Evolutionary conservation across 805 yeast genomes (phyloP), one percentile per base, ranked within the genome.

Genomic region (Spathaspora boniae): DNA sequence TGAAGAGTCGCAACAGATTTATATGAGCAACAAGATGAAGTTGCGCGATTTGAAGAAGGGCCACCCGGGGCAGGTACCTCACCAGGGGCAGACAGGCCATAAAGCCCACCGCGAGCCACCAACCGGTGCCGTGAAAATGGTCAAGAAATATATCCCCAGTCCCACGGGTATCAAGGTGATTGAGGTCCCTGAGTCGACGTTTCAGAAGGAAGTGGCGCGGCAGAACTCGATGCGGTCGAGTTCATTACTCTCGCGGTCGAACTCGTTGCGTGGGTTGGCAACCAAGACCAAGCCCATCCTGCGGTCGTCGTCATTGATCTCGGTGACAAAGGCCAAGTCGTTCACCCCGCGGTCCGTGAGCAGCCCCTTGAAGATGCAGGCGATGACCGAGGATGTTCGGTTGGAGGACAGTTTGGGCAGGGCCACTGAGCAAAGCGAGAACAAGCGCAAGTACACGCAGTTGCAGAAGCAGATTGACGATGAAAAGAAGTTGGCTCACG

Each of bases 141-240:
- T 82, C 7, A 81, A 79, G 45, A 80, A 76, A 43, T 83, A 82
- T 59, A 70, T 83, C 30, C 91, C 93, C 2, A 80, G 87, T 2
- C 79, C 85, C 3, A 70, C 76, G 46, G 93, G 93, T 9, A 66
- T 83, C 37, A 73, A 80, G 33, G 68, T 81, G 7, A 65, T 83
- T 4, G 89, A 83, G 46, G 88, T 83, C 3, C 85, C 87, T 0
- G 70, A 62, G 38, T 71, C 69, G 9, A 48, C 54, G 25, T 51
- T 60, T 38, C 52, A 62, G 33, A 51, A 57, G 40, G 70, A 66
- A 37, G 52, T 68, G 11, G 62, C 65, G 1, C 47, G 72, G 33
- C 53, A 56, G 34, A 68, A 68, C 43, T 63, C 70, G 9, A 56
- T 66, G 39, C 54, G 72, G 26, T 50, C 62, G 8, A 62, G 59